Evolutionary conservation across 2,329 filamentous ascomycete genomes (phyloP).

Genomic region (Sporothrix dimorphospora): DNA sequence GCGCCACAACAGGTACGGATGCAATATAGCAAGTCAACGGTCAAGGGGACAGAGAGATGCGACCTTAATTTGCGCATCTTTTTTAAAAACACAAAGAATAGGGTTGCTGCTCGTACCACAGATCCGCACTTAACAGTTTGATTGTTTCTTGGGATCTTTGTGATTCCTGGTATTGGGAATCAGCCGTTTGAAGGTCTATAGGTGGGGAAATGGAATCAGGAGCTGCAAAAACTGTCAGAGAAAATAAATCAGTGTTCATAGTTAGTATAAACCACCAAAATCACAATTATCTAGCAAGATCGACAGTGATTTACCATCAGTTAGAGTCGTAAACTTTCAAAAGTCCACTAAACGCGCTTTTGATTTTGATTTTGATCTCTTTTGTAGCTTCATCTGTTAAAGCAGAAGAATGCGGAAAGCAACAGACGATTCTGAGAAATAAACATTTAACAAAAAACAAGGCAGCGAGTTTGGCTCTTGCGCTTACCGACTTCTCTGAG

Average conservation of each 20-base stretch:
- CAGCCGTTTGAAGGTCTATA: not conserved
- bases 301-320: not conserved
- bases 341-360: too few species aligned
- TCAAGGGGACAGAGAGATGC: not conserved
- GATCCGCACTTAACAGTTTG: not conserved
- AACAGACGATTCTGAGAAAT: not conserved
- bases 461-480: not conserved
- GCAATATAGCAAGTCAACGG: slow-evolving; percentile 24
- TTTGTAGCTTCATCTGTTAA: not conserved
- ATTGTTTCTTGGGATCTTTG: not conserved
- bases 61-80: not conserved
- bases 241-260: too few species aligned
- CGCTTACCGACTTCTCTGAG: slow-evolving; percentile 27
- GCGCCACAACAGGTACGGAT: slow-evolving; percentile 22
- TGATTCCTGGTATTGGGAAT: not conserved
- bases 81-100: not conserved
- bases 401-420: not conserved
- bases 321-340: too few species aligned
- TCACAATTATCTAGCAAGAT: too few species aligned
- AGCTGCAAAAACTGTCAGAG: too few species aligned
- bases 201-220: not conserved
- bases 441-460: not conserved
- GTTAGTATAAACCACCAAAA: too few species aligned
- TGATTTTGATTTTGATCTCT: not conserved
- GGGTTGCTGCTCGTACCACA: not conserved